Base-by-base conservation (phyloP, 1,284 basidiomycete species). In the Phlebopus sp. region DNA sequence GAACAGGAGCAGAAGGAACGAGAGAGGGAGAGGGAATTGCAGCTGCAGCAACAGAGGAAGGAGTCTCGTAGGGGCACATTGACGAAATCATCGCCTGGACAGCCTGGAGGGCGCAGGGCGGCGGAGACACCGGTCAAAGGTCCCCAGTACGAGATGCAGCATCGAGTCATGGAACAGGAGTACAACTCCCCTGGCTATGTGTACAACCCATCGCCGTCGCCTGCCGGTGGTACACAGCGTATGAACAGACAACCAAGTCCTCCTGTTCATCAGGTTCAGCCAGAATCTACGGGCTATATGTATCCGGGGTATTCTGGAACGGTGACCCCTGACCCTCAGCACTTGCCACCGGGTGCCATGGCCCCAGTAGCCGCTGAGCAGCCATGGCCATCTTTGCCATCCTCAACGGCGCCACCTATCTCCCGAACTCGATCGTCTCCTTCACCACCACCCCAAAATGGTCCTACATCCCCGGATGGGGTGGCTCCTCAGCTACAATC, bases 141-240 rank as follows among this genome's bases (percentile, higher is more conserved):
- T 8, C 91, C 93, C 18, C 89, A 91, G 60, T 97, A 96, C 64
- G 93, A 94, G 57, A 85, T 90, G 79, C 94, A 97, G 65, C 90
- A 92, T 64, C 84, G 88, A 17, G 90, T 86, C 51, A 90, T 97
- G 77, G 90, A 94, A 62, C 86, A 92, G 59, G 92, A 95, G 58
- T 89, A 88, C 54, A 62, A 66, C 35, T 59, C 54, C 17, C 53
- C 63, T 41, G 67, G 67, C 35, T 58, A 58, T 21, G 72, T 68
- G 23, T 76, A 73, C 45, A 56, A 62, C 3, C 35, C 66, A 27
- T 54, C 64, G 13, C 44, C 56, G 3, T 39, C 55, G 5, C 52
- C 69, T 17, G 54, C 56, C 10, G 39, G 40, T 29, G 59, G 53
- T 44, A 42, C 58, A 37, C 60, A 63, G 10, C 70, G 66, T 44